Percentiles rank a stretch among this genome's conserved stretches.
These are phyloP conservation scores for Suhomyces pyralidae DNA, from an alignment of 805 yeast species.

Conservation along the genomic window DNA sequence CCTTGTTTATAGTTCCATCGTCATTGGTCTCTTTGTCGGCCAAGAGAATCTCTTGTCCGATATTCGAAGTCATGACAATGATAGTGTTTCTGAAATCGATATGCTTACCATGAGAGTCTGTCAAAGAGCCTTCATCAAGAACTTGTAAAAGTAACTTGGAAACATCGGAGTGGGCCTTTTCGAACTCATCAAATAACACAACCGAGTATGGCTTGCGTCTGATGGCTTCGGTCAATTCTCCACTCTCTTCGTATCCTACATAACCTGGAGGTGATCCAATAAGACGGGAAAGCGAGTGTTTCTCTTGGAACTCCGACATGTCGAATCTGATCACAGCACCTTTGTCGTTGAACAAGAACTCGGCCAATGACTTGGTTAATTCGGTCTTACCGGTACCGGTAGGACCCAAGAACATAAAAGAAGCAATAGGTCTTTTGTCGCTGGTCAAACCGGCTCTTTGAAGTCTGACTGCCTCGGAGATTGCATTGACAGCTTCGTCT, in stretches of 20 bases:
- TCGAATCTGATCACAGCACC: conserved; percentile 86
- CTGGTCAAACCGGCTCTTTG: conserved; percentile 96
- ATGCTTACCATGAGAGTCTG: conserved; percentile 92
- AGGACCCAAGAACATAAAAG: conserved; percentile 95
- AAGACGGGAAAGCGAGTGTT: conserved; percentile 83
- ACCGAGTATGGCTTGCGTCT: conserved; percentile 94
- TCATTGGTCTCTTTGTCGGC: conserved; percentile 59
- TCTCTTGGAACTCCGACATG: conserved; percentile 97
- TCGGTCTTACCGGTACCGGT: conserved; percentile 99
- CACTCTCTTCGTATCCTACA: conserved; percentile 93
- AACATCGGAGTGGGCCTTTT: conserved; percentile 95
- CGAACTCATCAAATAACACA: conserved; percentile 91
- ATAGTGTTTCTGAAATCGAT: conserved; percentile 94
- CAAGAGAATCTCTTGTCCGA: conserved; percentile 87
- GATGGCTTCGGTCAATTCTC: conserved; percentile 95
- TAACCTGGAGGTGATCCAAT: conserved; percentile 99
- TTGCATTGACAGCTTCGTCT: conserved; percentile 87
- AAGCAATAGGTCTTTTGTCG: conserved; percentile 92
- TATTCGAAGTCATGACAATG: conserved; percentile 94
- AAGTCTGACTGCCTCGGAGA: conserved; percentile 90
- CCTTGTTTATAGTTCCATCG: conserved; percentile 55
- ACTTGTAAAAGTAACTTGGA: conserved; percentile 88
- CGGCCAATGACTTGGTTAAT: conserved; percentile 87
- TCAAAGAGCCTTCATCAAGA: conserved; percentile 88
- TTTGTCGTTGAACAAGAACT: conserved; percentile 87